phyloP scores from a whole-genome alignment of 2,329 filamentous ascomycete genomes.

The Fusarium sp. region DNA sequence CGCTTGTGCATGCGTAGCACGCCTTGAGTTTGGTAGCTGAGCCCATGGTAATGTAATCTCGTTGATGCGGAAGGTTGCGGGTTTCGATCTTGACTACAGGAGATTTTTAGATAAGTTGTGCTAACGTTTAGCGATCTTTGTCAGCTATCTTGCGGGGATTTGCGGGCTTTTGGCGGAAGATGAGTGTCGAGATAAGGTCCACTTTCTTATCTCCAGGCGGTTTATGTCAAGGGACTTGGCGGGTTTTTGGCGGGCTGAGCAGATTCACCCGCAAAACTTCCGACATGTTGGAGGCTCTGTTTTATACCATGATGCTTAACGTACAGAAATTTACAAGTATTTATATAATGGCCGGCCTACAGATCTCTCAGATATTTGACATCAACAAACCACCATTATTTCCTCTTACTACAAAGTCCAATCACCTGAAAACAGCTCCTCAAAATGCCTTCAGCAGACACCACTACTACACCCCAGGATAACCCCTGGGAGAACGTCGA shows the following conservation, averaged over 20 bases:
- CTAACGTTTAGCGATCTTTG: neutral
- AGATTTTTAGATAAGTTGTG: neutral
- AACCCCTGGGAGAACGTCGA: neutral
- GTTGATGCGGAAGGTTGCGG: neutral
- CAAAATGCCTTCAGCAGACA: neutral
- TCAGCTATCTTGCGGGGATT: neutral
- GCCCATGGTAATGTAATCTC: neutral
- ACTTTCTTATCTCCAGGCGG: neutral
- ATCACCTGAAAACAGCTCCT: neutral
- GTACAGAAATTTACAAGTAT: neutral
- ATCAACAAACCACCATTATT: neutral
- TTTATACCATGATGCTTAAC: neutral
- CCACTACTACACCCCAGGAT: neutral
- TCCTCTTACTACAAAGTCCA: rapidly evolving
- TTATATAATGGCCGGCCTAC: neutral
- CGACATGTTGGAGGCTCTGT: neutral
- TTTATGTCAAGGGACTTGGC: rapidly evolving
- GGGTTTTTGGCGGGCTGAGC: neutral
- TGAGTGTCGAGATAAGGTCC: neutral
- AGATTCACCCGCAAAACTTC: neutral
- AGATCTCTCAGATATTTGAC: rapidly evolving
- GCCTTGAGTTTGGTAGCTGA: slow-evolving; percentile 6
- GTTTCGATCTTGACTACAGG: neutral
- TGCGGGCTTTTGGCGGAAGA: neutral
- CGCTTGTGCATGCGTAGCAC: neutral